Base-by-base conservation (phyloP, 2,329 filamentous ascomycete genomes). In the Alternaria burnsii region DNA sequence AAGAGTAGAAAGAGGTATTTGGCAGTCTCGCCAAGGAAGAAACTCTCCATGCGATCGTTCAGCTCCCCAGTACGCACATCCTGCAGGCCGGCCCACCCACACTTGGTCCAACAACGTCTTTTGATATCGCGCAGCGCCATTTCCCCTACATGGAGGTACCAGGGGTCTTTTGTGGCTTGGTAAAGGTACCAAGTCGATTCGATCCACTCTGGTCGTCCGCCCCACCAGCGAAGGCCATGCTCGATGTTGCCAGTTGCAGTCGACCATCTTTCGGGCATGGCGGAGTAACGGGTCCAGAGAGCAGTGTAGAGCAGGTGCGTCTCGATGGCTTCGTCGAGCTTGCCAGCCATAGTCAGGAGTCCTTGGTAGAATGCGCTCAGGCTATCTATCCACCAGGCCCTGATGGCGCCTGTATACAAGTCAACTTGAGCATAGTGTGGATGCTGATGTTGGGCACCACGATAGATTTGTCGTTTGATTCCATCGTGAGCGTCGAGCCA, bases 111-210 rank as follows among this genome's bases (percentile, higher is more conserved):
- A 79, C 95, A 99, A 55, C 94, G 87, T 50, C 92, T 86, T 71
- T 91, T 90, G 71, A 99, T 93, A 73, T 99, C 95, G 59, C 88
- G 87, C 56, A 97, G 83, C 0, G 93, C 90, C 95, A 99, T 99
- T 78, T 99, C 95, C 28, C 94, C 95, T 20, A 97, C 91, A 75
- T 97, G 90, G 5, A 98, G 83, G 79, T 97, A 98, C 94, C 94
- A 99, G 0, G 94, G 94, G 76, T 99, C 95, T 70, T 90, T 87
- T 0, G 95, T 98, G 2, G 94, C 94, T 52, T 91, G 90, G 76
- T 96, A 98, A n/a, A 99, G 83, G 74, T 98, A 92, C 80, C 97
- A 99, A 0, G 92, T 97, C 1, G 93, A 97, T 79, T 99, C 95
- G 68, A 97, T 93, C 74, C 98, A 98, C 77, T 99, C 95, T 5